Conservation (phyloP, 805 yeast species). For the Isabelozyma rhagii region DNA sequence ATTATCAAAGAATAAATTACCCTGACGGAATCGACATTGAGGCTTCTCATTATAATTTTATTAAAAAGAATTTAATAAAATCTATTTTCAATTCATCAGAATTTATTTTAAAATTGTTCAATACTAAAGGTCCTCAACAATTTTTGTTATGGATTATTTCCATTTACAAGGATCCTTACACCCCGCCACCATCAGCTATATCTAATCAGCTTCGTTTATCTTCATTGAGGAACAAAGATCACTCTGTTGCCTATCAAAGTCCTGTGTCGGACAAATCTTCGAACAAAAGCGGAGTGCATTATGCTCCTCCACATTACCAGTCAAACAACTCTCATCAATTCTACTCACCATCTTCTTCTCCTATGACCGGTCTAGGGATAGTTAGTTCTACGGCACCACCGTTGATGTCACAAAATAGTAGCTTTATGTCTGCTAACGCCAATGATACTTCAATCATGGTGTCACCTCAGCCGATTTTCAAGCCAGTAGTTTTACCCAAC, state of each 20-base stretch:
- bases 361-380: conserved; percentile 6
- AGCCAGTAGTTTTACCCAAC: conserved; percentile 6
- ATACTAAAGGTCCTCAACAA: conserved; percentile 27
- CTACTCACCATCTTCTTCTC: conserved; percentile 1
- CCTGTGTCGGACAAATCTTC: not conserved
- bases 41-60: conserved; percentile 13
- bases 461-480: conserved; percentile 3
- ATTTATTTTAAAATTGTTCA: conserved; percentile 22
- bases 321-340: not conserved
- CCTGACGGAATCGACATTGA: conserved; percentile 8
- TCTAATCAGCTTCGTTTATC: not conserved
- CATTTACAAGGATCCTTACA: not conserved
- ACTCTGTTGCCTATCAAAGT: not conserved
- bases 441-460: not conserved
- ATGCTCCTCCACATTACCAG: conserved; percentile 1
- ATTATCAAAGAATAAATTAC: conserved; percentile 20
- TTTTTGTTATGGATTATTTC: conserved; percentile 11
- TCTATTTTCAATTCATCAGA: conserved; percentile 27
- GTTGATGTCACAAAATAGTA: not conserved
- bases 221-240: not conserved
- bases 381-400: not conserved
- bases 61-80: conserved; percentile 23
- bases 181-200: not conserved
- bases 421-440: not conserved
- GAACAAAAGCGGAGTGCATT: not conserved